Percentiles rank a stretch among this genome's conserved stretches.
Evolutionary conservation across 257 asterid genomes (phyloP).

Genomic region (Solanum lycopersicoides): DNA sequence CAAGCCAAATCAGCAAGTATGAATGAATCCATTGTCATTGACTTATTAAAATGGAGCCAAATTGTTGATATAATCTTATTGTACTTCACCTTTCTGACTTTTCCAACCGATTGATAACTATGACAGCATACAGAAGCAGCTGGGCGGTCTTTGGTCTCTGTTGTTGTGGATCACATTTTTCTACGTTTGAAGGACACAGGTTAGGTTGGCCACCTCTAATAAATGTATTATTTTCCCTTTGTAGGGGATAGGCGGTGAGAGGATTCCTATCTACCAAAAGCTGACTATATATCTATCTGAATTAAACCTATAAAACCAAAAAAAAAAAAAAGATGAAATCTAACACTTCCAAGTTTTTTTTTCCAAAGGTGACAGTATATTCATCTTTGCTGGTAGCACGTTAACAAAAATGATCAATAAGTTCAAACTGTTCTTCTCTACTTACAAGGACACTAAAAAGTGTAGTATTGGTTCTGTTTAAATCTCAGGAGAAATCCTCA

Average conservation of each 20-base stretch:
- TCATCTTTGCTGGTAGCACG: neutral
- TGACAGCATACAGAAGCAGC: slow-evolving; percentile 88
- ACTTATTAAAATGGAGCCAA: neutral
- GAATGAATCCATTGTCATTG: slow-evolving; percentile 1
- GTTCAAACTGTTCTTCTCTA: neutral
- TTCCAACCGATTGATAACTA: neutral
- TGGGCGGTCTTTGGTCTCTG: slow-evolving; percentile 82
- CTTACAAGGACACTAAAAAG: neutral
- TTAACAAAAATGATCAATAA: neutral
- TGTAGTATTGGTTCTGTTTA: neutral
- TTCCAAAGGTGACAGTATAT: neutral
- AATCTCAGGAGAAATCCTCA: neutral
- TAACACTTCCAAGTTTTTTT: neutral
- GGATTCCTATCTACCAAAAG: neutral
- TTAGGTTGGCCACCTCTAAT: slow-evolving; percentile 26
- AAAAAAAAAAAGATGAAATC: neutral
- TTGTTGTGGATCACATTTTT: slow-evolving; percentile 87
- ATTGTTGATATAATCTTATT: neutral
- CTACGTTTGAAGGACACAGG: slow-evolving; percentile 93
- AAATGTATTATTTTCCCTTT: neutral
- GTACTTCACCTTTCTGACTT: neutral
- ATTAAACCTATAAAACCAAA: neutral
- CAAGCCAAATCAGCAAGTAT: slow-evolving; percentile 73
- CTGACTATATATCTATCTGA: neutral
- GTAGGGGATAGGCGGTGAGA: neutral